Conservation (phyloP, 1,284 basidiomycete species). For the Heterobasidion annosum region DNA sequence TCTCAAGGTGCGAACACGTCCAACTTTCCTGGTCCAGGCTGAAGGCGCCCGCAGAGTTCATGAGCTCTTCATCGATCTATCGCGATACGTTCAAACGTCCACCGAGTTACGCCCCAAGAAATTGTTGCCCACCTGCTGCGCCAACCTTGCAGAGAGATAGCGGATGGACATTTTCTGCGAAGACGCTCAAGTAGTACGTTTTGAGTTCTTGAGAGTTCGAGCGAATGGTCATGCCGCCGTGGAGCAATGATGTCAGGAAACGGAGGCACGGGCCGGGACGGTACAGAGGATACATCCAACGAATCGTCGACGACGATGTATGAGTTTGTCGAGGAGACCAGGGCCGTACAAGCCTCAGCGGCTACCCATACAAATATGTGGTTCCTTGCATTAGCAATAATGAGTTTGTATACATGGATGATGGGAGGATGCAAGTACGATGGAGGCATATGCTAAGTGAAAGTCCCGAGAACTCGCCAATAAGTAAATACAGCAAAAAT, state of each 20-base stretch:
- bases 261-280: too few species aligned
- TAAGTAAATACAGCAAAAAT: background rate
- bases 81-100: background rate
- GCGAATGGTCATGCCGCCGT: too few species aligned
- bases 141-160: conserved; percentile 71
- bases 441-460: too few species aligned
- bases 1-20: background rate
- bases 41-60: conserved; percentile 79
- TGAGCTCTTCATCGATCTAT: conserved; percentile 89
- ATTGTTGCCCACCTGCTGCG: conserved; percentile 56
- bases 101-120: conserved; percentile 1
- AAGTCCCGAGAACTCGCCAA: background rate
- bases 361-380: too few species aligned
- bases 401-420: background rate
- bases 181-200: too few species aligned
- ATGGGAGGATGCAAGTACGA: background rate
- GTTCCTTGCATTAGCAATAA: background rate
- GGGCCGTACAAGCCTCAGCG: too few species aligned
- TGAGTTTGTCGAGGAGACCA: too few species aligned
- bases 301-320: too few species aligned
- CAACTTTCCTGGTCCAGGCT: conserved; percentile 75
- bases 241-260: too few species aligned
- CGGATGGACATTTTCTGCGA: conserved; percentile 48
- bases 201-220: too few species aligned
- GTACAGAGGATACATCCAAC: too few species aligned